Conservation (phyloP, 441 rosid species). For the Croton laevigatus region DNA sequence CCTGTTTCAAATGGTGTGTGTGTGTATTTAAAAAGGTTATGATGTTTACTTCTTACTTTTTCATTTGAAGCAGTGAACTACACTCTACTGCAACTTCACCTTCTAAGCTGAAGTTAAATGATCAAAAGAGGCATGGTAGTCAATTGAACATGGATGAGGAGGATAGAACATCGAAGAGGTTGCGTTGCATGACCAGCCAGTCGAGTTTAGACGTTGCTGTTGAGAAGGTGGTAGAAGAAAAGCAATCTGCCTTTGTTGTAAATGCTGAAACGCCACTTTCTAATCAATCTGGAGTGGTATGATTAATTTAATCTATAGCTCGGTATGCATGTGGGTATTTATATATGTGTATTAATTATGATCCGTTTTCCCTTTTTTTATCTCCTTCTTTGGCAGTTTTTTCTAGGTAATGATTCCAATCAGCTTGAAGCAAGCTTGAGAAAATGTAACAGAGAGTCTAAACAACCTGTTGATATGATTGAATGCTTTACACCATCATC, state of each 20-base stretch:
- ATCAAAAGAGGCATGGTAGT: conserved; percentile 49
- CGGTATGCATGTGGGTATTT: no score
- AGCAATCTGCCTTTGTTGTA: conserved; percentile 28
- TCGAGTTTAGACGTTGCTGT: conserved; percentile 28
- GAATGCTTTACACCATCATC: conserved; percentile 67
- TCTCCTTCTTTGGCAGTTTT: conserved; percentile 29
- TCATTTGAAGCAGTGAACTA: conserved; percentile 50
- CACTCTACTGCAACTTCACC: conserved; percentile 46
- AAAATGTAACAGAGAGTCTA: conserved; percentile 52
- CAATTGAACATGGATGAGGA: conserved; percentile 41
- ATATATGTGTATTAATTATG: conserved; percentile 9
- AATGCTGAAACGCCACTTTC: conserved; percentile 32
- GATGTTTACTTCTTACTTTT: neutral
- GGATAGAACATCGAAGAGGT: conserved; percentile 48
- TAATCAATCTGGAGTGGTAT: conserved; percentile 44
- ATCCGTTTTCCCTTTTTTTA: conserved; percentile 9
- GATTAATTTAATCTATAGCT: neutral
- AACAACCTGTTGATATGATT: conserved; percentile 30
- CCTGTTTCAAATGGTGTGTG: neutral
- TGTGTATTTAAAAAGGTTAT: conserved; percentile 11
- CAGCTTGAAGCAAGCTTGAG: conserved; percentile 56
- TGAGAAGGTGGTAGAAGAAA: conserved; percentile 38
- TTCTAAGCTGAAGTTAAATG: conserved; percentile 40
- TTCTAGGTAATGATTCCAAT: conserved; percentile 24
- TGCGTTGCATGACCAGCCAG: conserved; percentile 35